Percentiles rank a stretch among this genome's conserved stretches.
These are phyloP conservation scores for Colletotrichum sidae DNA, from an alignment of 2,329 filamentous ascomycete species.

Conservation along the genomic window DNA sequence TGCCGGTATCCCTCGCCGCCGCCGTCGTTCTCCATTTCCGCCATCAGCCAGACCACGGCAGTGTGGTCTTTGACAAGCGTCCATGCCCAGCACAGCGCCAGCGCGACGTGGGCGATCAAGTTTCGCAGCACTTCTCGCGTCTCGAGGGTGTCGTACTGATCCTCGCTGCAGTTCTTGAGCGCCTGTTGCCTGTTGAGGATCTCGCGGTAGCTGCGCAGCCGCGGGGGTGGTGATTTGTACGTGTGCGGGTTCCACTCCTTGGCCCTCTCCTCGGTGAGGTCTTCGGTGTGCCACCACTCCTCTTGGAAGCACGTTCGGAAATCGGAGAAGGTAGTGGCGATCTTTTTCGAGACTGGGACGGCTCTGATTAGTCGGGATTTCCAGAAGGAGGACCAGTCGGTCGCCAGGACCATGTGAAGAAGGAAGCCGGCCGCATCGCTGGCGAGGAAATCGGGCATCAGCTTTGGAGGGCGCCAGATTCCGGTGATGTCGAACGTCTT, in stretches of 20 bases:
- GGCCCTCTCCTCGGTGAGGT: slow-evolving; percentile 9
- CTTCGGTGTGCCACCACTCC: slow-evolving; percentile 30
- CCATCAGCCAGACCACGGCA: slow-evolving; percentile 18
- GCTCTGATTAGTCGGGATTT: slow-evolving; percentile 7
- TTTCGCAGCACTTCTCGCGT: slow-evolving; percentile 23
- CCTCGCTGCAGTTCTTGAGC: slow-evolving; percentile 27
- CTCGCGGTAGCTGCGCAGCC: slow-evolving; percentile 34
- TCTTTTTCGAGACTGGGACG: neutral
- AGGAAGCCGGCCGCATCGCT: slow-evolving; percentile 24
- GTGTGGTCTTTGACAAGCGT: slow-evolving; percentile 21
- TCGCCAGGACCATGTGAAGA: slow-evolving; percentile 8
- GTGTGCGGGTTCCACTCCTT: slow-evolving; percentile 20
- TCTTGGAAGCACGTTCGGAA: slow-evolving; percentile 21
- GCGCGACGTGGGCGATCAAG: slow-evolving; percentile 25
- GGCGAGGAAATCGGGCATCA: slow-evolving; percentile 10
- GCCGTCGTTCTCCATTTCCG: slow-evolving; percentile 9
- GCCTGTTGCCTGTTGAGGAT: slow-evolving; percentile 38
- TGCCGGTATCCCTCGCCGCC: neutral
- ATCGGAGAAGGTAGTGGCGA: neutral
- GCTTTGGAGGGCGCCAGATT: slow-evolving; percentile 4
- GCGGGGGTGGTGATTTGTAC: slow-evolving; percentile 17
- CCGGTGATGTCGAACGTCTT: slow-evolving; percentile 21
- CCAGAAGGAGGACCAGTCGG: slow-evolving; percentile 20
- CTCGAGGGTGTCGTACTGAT: slow-evolving; percentile 15
- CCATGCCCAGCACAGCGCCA: slow-evolving; percentile 30